Base-by-base conservation (phyloP, 169 alveolate species). In the Theileria equi region DNA sequence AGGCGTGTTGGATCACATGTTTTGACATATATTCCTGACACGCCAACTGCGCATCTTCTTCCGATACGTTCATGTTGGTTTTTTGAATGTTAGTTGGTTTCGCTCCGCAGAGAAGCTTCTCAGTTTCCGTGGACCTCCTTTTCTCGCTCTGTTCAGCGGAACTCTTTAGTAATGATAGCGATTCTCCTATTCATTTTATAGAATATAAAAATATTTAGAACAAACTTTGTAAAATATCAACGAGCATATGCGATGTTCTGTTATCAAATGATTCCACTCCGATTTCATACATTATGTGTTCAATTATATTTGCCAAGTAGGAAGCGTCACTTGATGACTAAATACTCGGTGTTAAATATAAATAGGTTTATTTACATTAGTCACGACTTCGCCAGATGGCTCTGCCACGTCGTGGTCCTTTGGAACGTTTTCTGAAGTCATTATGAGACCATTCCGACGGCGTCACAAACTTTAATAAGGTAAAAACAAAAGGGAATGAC, bases 41-140 rank as follows among this genome's bases (percentile, higher is more conserved):
- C 5, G 80, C 85, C 54, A 76, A 25, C 59, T 63, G 70, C 25
- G 85, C 81, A 34, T 76, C 85, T 65, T 76, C 85, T 60, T 76
- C 85, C 40, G 73, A 65, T 23, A 76, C 80, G 13, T 57, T 49
- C 40, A 65, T 65, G 29, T 34, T 65, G 8, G 61, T 50, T 23
- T 76, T 57, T 3, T 72, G 67, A 17, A 73, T 43, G 26, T 35
- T 50, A 2, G 67, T 0, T 25, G 48, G 45, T 13, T 32, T 13
- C 41, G 25, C 31, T 17, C 67, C 70, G n/a, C 21, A 54, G 19
- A 73, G 68, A 25, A 76, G 40, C 25, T 49, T 45, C 55, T 57
- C 52, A 35, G 41, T 52, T 31, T 76, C 85, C 31, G 41, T 29
- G 23, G 85, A 76, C 40, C 64, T 25, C 40, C 85, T 59, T 17